Conservation (phyloP, 352 stramenopile species). For the Phytophthora gonapodyides region DNA sequence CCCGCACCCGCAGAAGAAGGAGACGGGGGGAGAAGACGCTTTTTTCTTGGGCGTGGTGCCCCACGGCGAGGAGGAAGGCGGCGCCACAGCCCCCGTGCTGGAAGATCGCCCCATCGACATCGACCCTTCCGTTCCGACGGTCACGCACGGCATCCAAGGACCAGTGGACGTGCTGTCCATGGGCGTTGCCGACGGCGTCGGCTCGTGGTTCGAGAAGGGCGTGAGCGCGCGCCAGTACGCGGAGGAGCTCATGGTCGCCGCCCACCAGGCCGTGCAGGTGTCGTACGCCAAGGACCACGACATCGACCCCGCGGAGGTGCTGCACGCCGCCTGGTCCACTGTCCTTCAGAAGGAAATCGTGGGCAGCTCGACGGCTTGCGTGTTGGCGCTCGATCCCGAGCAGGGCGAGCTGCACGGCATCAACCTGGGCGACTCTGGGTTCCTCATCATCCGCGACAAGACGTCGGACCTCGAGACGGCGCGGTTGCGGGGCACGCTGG, state of each 20-base stretch:
- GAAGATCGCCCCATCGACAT: constrained; percentile 32
- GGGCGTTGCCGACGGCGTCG: constrained; percentile 95
- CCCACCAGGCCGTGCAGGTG: constrained; percentile 64
- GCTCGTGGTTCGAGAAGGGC: constrained; percentile 95
- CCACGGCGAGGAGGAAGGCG: constrained; percentile 46
- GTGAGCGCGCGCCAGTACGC: constrained; percentile 81
- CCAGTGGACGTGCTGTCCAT: constrained; percentile 88
- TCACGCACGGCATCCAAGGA: constrained; percentile 48
- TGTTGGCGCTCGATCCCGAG: constrained; percentile 92
- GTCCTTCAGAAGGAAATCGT: constrained; percentile 93
- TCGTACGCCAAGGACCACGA: constrained; percentile 63
- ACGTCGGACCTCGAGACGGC: constrained; percentile 69
- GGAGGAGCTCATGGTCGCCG: constrained; percentile 78
- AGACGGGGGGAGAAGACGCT: constrained; percentile 91
- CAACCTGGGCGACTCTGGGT: constrained; percentile 95
- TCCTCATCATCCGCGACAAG: constrained; percentile 84
- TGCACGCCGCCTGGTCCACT: constrained; percentile 73
- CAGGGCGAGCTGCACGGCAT: constrained; percentile 93
- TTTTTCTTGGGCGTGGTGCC: constrained; percentile 90
- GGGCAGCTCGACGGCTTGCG: constrained; percentile 92
- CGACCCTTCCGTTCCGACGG: constrained; percentile 23
- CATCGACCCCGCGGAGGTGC: constrained; percentile 64
- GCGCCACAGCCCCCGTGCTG: constrained; percentile 22
- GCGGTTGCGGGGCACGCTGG: constrained; percentile 65
- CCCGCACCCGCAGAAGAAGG: constrained; percentile 73